Base-by-base conservation (phyloP, 139 green algal genomes). In the Chlorella vulgaris region DNA sequence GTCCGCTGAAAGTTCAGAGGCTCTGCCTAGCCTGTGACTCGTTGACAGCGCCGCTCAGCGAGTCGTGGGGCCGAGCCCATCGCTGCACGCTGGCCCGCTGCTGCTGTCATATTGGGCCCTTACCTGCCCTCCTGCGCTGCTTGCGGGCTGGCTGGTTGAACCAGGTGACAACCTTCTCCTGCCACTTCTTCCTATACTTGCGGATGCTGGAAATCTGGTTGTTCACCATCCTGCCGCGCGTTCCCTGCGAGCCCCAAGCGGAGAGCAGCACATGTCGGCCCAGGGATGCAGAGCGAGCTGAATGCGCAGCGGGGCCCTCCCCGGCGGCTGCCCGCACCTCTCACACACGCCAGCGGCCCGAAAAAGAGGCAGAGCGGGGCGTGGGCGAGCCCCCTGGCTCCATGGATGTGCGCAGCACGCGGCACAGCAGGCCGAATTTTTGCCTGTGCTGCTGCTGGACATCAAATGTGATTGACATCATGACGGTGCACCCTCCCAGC, bases 121-220 rank as follows among this genome's bases (percentile, higher is more conserved):
- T 83, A 97, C 94, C 93, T 3, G 91, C 86, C 42, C 90, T 88
- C 69, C 96, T 87, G 29, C 95, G 87, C 69, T 92, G 76, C 87
- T 99, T 99, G 82, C 97, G 92, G 8, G 94, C 97, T 29, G 97
- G 93, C 93, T 99, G 97, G 92, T 99, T 98, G 91, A 99, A 99
- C 97, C 97, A 99, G 51, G 97, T 99, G 85, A 89, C 93, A 39
- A 93, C 85, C 36, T 86, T 85, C 36, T 69, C 69, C 84, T 93
- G 89, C 89, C 92, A 96, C 80, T 95, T 93, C 90, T 98, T 99
- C 90, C 96, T 95, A 91, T 96, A 98, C 88, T 98, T 94, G 76
- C 90, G 81, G 88, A 98, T 96, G 61, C 94, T 92, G 47, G 98
- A 88, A 43, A 94, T 88, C 81, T 97, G 97, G 91, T 99, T 99